Base-by-base conservation (phyloP, 116 monocot species). In the Trichopus zeylanicus region DNA sequence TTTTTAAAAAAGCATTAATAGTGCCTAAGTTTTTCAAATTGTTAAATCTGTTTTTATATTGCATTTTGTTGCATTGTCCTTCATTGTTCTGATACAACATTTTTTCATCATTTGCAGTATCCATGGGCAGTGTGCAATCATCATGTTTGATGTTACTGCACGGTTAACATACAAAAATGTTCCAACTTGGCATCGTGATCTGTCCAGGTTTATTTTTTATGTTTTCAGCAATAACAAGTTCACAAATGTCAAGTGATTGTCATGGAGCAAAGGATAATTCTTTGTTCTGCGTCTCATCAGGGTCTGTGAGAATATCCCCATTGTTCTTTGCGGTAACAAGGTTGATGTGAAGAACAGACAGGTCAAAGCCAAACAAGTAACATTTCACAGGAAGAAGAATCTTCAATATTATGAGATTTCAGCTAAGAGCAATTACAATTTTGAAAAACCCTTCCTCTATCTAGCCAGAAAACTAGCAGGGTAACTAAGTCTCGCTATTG, bases 101-200 rank as follows among this genome's bases (percentile, higher is more conserved):
- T n/a, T n/a, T n/a, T n/a, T n/a, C n/a, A n/a, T n/a, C n/a, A n/a
- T n/a, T n/a, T 56, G 28, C 73, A 73, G 74, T 27, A 74, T 74
- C 29, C 74, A 74, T 68, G 75, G 68, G 0, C 63, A 68, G 22
- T 75, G 68, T 37, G 68, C 68, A 20, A 78, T 78, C 28, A 72
- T 78, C 18, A 78, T 78, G 78, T 78, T 78, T 55, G 78, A 78
- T 72, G 78, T 78, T 26, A 78, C 78, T 52, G 78, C 78, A 39
- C 61, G 78, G 15, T 58, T 78, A 4, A 78, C 78, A 0, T 78
- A 78, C 72, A 78, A 78, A 35, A 78, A 78, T 64, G 78, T 78
- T 35, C 78, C 78, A 15, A 74, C 74, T 33, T 74, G 74, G 74
- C 74, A 74, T 27, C 39, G 67, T 10, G 74, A 74, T 62, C 61